phyloP scores from a whole-genome alignment of 257 asterid species.

The Buddleja alternifolia region DNA sequence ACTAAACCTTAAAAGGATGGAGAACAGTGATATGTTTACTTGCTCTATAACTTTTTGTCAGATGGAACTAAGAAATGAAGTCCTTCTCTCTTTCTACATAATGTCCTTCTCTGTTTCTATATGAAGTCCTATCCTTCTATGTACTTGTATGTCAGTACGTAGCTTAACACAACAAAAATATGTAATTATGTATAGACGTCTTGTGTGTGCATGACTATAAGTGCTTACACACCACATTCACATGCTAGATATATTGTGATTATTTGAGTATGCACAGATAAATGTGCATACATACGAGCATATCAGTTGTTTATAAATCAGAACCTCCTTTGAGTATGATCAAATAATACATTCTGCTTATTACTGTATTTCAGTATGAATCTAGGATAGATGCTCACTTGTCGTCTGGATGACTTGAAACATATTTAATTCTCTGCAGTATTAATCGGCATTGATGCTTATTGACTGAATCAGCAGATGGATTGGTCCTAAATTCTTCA shows the following conservation, averaged over 20 bases:
- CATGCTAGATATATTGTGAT: background rate
- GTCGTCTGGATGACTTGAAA: slow-evolving; percentile 66
- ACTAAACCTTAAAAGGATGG: background rate
- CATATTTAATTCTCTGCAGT: slow-evolving; percentile 80
- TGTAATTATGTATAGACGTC: background rate
- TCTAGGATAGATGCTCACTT: slow-evolving; percentile 54
- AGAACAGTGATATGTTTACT: background rate
- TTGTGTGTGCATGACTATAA: background rate
- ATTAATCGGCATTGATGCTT: slow-evolving; percentile 86
- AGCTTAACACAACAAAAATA: background rate
- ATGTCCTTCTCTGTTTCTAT: too few relatives aligned
- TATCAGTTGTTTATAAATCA: slow-evolving; percentile 1
- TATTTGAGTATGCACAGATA: background rate
- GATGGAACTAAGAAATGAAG: background rate
- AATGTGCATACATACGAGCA: background rate
- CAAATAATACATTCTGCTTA: slow-evolving; percentile 14
- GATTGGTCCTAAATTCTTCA: slow-evolving; percentile 74
- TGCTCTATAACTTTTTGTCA: background rate
- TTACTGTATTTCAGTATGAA: slow-evolving; percentile 12
- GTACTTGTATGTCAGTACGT: background rate
- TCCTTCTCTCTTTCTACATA: too few relatives aligned
- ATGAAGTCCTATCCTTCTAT: too few relatives aligned
- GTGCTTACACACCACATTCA: slow-evolving; percentile 1
- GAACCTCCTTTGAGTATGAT: background rate
- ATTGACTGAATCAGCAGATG: slow-evolving; percentile 86